A percentile compares a stretch with the other conserved stretches of the same genome.
Conservation (phyloP, 2,329 filamentous ascomycete genomes). For the Ophiosphaerella herpotricha region DNA sequence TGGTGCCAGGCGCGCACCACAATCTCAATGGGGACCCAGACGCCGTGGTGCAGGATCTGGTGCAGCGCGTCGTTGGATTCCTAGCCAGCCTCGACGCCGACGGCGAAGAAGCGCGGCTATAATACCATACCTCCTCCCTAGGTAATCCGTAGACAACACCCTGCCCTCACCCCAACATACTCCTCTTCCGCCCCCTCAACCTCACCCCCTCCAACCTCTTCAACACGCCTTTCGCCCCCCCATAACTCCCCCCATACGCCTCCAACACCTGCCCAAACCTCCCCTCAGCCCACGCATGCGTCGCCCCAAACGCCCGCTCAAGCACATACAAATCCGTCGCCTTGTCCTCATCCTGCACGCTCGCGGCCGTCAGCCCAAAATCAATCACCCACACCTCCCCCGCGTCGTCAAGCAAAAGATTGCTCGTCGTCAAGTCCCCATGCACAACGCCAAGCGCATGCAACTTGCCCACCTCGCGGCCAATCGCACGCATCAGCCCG, state of each 20-base stretch:
- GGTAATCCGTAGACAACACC: too few relatives aligned
- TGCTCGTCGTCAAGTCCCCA: constrained; percentile 95
- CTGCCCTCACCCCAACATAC: constrained; percentile 77
- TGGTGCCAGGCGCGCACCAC: constrained; percentile 57
- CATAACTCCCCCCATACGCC: constrained; percentile 75
- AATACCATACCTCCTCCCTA: too few relatives aligned
- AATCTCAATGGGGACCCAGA: constrained; percentile 55
- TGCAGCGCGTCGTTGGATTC: constrained; percentile 57
- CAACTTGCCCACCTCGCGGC: constrained; percentile 71
- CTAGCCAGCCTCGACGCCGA: constrained; percentile 35
- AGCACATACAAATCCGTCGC: constrained; percentile 96
- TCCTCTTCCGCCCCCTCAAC: constrained; percentile 92
- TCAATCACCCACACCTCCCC: constrained; percentile 91
- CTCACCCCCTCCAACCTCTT: constrained; percentile 88
- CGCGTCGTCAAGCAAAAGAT: constrained; percentile 75
- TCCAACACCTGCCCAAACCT: constrained; percentile 75
- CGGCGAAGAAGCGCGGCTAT: constrained; percentile 5
- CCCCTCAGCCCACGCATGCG: constrained; percentile 82
- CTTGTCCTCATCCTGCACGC: constrained; percentile 83
- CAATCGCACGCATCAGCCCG: constrained; percentile 71
- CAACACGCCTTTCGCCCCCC: constrained; percentile 74
- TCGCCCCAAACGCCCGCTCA: constrained; percentile 91
- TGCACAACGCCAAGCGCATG: constrained; percentile 88
- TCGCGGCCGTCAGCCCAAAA: constrained; percentile 86
- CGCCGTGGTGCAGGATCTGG: constrained; percentile 54